Base-by-base conservation (phyloP, 495 filamentous ascomycete genomes). In the Barbatosphaeria neglecta region DNA sequence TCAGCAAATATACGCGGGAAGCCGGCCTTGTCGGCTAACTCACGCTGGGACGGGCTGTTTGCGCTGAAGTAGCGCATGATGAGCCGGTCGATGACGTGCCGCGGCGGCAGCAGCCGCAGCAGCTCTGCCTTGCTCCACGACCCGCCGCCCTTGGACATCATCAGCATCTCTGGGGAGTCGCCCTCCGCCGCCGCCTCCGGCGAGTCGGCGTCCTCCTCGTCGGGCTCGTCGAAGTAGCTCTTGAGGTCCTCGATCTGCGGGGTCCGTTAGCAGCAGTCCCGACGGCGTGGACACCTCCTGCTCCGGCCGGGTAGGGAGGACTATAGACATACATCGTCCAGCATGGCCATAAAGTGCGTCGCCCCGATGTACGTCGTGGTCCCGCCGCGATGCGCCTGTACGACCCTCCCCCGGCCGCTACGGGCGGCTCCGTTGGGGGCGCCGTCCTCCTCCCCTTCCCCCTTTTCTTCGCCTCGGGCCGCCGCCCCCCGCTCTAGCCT, bases 291-390 rank as follows among this genome's bases (percentile, higher is more conserved):
- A 19, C 24, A 17, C 24, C 33, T 4, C 4, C 6, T 4, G 4
- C 33, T 16, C 33, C 4, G 5, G 33, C 11, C 18, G 11, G 11
- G 6, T 4, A 37, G 40, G 28, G 46, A 6, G 27, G 37, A 16
- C 49, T 19, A 25, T n/a, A 27, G 20, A 60, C 66, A 65, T 27
- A 68, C 67, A 46, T 70, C 67, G 43, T 78, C 69, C 17, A 78
- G 53, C 35, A 80, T 74, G n/a, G 75, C 71, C 55, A 76, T 68
- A 59, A 73, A 77, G 41, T 80, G 72, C 39, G 73, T 74, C 8
- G 69, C 68, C 1, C 70, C 73, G 8, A 77, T 66, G 41, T 73
- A 77, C 13, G 60, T 68, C 3, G 58, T 63, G 48, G 50, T 62
- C 18, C n/a, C n/a, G n/a, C n/a, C n/a, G n/a, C 47, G 50, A 22